Evolutionary conservation across 2,329 filamentous ascomycete species (phyloP).

Genomic region (Leptodontidium sp.): DNA sequence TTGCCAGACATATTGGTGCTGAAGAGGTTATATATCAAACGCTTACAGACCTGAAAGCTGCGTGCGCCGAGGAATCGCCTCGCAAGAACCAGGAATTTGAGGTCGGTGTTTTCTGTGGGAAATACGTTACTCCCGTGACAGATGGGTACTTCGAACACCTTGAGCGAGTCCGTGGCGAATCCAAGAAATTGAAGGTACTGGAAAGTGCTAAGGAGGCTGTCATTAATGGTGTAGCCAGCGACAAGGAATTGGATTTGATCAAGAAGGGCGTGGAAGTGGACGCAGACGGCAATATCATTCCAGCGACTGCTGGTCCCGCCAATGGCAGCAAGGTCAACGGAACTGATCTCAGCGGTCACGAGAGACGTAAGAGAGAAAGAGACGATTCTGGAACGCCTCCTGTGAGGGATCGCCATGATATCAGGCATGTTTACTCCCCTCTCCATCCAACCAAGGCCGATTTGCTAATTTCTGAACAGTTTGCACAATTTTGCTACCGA

Average conservation of each 20-base stretch:
- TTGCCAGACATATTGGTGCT: slow-evolving; percentile 74
- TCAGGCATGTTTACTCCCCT: slow-evolving; percentile 39
- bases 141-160: slow-evolving; percentile 85
- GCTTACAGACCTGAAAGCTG: slow-evolving; percentile 79
- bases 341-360: slow-evolving; percentile 36
- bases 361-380: slow-evolving; percentile 42
- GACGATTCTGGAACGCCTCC: slow-evolving; percentile 42
- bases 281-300: slow-evolving; percentile 63
- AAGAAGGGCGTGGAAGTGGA: slow-evolving; percentile 67
- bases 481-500: slow-evolving; percentile 45
- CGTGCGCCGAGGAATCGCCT: slow-evolving; percentile 77
- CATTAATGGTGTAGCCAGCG: slow-evolving; percentile 66
- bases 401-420: slow-evolving; percentile 48
- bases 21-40: slow-evolving; percentile 81
- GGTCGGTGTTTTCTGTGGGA: slow-evolving; percentile 89
- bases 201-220: slow-evolving; percentile 71
- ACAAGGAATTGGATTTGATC: slow-evolving; percentile 68
- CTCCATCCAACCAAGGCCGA: not conserved
- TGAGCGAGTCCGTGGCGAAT: slow-evolving; percentile 74
- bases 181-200: slow-evolving; percentile 70
- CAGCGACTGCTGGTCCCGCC: slow-evolving; percentile 41
- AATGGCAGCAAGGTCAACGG: slow-evolving; percentile 32
- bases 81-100: slow-evolving; percentile 75
- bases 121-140: slow-evolving; percentile 83
- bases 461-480: slow-evolving; percentile 32